Conservation (phyloP, 2,329 filamentous ascomycete species). For the Aspergillus fijiensis region DNA sequence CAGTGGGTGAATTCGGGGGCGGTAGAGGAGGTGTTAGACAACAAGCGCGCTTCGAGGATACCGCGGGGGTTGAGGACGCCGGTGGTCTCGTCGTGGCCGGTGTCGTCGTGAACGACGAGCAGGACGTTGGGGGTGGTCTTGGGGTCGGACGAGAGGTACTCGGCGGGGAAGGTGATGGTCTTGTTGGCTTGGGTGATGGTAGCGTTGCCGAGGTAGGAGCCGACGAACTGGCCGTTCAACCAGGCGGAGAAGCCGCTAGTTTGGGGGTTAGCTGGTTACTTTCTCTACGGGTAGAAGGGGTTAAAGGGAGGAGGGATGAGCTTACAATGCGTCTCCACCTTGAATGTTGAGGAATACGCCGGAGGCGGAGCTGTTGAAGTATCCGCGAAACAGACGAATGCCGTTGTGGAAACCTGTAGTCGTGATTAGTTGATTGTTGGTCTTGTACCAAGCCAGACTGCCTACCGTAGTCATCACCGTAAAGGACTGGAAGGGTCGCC, state of each 20-base stretch:
- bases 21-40: conserved; percentile 35
- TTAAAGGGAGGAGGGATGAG: neutral
- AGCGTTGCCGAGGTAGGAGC: conserved; percentile 52
- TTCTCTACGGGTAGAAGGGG: too few species aligned
- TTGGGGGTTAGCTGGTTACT: neutral
- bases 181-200: conserved; percentile 23
- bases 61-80: conserved; percentile 33
- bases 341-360: conserved; percentile 51
- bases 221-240: conserved; percentile 58
- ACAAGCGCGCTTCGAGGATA: conserved; percentile 49
- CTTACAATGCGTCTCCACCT: conserved; percentile 52
- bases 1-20: conserved; percentile 53
- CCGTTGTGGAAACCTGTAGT: conserved; percentile 43
- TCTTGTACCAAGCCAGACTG: neutral
- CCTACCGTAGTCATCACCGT: conserved; percentile 47
- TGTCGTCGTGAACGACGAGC: conserved; percentile 61
- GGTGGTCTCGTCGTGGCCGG: conserved; percentile 31
- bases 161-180: conserved; percentile 53
- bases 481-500: conserved; percentile 47
- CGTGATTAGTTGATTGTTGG: neutral
- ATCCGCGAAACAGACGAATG: conserved; percentile 47
- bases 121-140: conserved; percentile 56
- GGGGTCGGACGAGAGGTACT: conserved; percentile 37
- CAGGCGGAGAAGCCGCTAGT: conserved; percentile 56
- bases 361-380: conserved; percentile 39